Evolutionary conservation across 495 filamentous ascomycete species (phyloP).

Genomic region (Cudoniella acicularis): DNA sequence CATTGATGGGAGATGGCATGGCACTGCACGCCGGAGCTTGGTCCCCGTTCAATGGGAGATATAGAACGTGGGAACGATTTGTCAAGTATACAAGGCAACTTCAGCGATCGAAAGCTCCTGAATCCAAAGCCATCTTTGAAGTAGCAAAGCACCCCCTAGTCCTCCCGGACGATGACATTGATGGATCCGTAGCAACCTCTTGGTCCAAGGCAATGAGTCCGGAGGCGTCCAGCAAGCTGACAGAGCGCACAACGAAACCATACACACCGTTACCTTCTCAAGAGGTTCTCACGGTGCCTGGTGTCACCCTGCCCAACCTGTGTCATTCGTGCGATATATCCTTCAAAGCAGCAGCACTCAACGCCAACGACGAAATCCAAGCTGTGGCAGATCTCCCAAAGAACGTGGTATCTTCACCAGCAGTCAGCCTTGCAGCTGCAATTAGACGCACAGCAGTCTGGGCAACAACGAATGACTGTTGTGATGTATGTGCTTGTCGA

Average conservation of each 20-base stretch:
- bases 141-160: not conserved
- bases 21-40: not conserved
- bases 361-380: not conserved
- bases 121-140: not conserved
- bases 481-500: not conserved
- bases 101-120: not conserved
- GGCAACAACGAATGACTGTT: not conserved
- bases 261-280: not conserved
- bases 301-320: not conserved
- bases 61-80: not conserved
- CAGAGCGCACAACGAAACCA: not conserved
- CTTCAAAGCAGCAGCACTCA: not conserved
- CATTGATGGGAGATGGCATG: not conserved
- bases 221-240: not conserved
- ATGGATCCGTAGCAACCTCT: not conserved
- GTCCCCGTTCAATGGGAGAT: not conserved
- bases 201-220: not conserved
- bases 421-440: not conserved
- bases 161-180: not conserved
- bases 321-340: not conserved
- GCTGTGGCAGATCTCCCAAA: not conserved
- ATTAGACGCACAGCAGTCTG: not conserved
- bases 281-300: not conserved
- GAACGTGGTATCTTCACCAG: not conserved
- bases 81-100: not conserved